A percentile compares a stretch with the other conserved stretches of the same genome.
phyloP scores from a whole-genome alignment of 2,329 filamentous ascomycete species.

The Aureobasidium leucospermi region DNA sequence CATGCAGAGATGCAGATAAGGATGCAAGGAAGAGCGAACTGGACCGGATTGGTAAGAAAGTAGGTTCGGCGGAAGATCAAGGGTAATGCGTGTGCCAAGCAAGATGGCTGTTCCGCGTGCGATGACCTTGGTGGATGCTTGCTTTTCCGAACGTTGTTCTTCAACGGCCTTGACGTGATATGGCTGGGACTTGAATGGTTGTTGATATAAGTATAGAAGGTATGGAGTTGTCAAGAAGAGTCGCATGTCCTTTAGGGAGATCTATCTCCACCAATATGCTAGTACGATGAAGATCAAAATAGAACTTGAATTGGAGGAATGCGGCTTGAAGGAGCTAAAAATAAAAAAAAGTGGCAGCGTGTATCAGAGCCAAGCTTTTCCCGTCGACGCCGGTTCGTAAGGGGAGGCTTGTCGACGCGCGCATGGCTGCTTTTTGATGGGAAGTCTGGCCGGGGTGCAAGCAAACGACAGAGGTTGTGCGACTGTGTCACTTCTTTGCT shows the following conservation, averaged over 20 bases:
- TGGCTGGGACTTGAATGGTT: neutral
- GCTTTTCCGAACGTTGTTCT: conserved; percentile 5
- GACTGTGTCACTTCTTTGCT: neutral
- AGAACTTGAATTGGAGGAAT: neutral
- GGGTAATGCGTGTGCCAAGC: neutral
- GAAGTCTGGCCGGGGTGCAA: neutral
- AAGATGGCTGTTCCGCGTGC: neutral
- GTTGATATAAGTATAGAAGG: neutral
- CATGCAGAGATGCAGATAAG: neutral
- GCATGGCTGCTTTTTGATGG: neutral
- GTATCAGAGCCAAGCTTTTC: neutral
- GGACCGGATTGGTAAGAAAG: neutral
- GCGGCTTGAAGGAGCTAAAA: neutral
- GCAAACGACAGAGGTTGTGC: neutral
- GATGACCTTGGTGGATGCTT: conserved; percentile 2
- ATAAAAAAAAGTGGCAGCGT: neutral
- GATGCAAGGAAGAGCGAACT: neutral
- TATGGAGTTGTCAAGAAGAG: neutral
- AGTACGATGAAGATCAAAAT: neutral
- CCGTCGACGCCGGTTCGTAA: neutral
- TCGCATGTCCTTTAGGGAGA: too few species aligned
- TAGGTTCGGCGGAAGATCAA: neutral
- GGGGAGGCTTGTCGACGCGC: neutral
- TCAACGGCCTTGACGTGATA: neutral
- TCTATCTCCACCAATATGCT: neutral